These are phyloP conservation scores for Geotrichum restrictum DNA, from an alignment of 1,139 yeast species.

Conservation along the genomic window DNA sequence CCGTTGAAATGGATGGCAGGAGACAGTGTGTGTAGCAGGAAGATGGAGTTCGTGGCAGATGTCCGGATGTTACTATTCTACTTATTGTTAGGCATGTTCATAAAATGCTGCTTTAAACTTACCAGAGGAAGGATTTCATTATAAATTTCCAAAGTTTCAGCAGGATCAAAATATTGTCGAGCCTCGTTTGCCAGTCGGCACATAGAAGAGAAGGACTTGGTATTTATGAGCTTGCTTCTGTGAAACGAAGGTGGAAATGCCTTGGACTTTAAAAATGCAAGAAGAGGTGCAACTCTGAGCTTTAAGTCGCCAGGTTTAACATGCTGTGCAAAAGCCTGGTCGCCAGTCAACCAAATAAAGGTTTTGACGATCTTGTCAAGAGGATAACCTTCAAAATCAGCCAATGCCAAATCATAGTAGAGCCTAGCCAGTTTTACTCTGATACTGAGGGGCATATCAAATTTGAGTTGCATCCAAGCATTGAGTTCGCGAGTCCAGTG, in stretches of 20 bases:
- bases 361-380: conserved; percentile 61
- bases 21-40: conserved; percentile 20
- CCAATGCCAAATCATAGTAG: conserved; percentile 67
- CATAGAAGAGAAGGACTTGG: conserved; percentile 44
- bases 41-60: conserved; percentile 13
- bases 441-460: conserved; percentile 68
- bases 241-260: conserved; percentile 17
- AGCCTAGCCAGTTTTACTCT: conserved; percentile 63
- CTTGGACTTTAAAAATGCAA: conserved; percentile 12
- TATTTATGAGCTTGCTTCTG: conserved; percentile 24
- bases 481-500: conserved; percentile 88
- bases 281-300: conserved; percentile 15
- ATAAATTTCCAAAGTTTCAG: conserved; percentile 39
- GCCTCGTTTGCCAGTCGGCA: conserved; percentile 49
- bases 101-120: conserved; percentile 21
- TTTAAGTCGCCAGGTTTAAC: conserved; percentile 25
- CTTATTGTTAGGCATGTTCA: background rate
- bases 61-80: conserved; percentile 14
- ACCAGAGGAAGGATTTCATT: conserved; percentile 47
- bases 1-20: conserved; percentile 31
- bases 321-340: conserved; percentile 28
- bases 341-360: conserved; percentile 50
- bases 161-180: conserved; percentile 44
- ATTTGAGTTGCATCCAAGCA: conserved; percentile 76
- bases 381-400: conserved; percentile 69